Evolutionary conservation across 441 rosid species (phyloP).

Genomic region (Euphorbia corollata): DNA sequence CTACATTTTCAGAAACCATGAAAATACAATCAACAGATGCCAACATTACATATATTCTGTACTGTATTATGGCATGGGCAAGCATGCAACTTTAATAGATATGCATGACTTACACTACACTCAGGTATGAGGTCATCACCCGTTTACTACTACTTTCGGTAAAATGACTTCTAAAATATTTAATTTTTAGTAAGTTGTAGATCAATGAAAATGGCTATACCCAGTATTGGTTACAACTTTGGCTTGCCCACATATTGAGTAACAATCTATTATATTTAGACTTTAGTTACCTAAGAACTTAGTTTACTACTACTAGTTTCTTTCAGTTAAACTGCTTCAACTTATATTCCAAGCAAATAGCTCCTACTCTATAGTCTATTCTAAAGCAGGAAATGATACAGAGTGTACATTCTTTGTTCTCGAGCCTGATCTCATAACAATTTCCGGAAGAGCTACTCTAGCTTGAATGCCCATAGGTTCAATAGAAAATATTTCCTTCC

Average conservation of each 20-base stretch:
- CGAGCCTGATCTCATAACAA: background rate
- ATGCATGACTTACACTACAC: background rate
- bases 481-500: background rate
- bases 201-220: no score
- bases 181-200: background rate
- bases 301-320: background rate
- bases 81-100: background rate
- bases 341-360: background rate
- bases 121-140: background rate
- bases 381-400: background rate
- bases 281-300: no score
- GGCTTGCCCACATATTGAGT: no score
- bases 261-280: background rate
- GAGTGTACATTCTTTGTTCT: background rate
- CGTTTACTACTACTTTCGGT: background rate
- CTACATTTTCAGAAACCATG: conserved; percentile 31
- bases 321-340: background rate
- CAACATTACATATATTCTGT: background rate
- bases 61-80: background rate
- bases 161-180: background rate
- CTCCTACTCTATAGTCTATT: background rate
- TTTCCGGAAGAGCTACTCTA: background rate
- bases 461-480: background rate
- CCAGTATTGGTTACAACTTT: no score
- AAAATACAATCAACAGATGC: conserved; percentile 7